phyloP scores from a whole-genome alignment of 441 rosid species.

The Arabidopsis lyrata region DNA sequence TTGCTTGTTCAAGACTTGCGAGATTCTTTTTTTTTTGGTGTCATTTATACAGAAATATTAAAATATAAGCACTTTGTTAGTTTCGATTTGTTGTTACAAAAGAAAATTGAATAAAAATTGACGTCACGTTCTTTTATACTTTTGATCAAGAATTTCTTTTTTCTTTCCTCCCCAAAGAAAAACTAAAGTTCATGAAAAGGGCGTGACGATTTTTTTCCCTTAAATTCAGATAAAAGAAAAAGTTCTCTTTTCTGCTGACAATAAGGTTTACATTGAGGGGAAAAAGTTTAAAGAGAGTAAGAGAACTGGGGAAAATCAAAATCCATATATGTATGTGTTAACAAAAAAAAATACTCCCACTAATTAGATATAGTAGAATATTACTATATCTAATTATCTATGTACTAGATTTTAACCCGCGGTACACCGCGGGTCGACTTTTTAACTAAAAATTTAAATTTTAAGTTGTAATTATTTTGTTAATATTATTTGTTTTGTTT shows the following conservation, averaged over 20 bases:
- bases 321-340: neutral
- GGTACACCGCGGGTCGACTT: too few relatives aligned
- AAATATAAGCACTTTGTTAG: slow-evolving; percentile 33
- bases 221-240: slow-evolving; percentile 11
- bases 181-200: slow-evolving; percentile 19
- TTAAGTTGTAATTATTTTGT: too few relatives aligned
- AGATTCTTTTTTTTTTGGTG: slow-evolving; percentile 10
- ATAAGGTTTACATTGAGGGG: slow-evolving; percentile 14
- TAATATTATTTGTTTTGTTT: too few relatives aligned
- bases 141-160: slow-evolving; percentile 5
- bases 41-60: slow-evolving; percentile 8
- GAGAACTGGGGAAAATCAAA: neutral
- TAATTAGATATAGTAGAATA: too few relatives aligned
- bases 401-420: too few relatives aligned
- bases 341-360: too few relatives aligned
- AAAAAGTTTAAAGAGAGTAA: neutral
- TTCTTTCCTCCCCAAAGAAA: neutral
- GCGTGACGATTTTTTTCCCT: slow-evolving; percentile 12
- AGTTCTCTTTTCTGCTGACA: slow-evolving; percentile 15
- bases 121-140: slow-evolving; percentile 26
- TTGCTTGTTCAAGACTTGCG: slow-evolving; percentile 39
- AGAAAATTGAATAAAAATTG: slow-evolving; percentile 27
- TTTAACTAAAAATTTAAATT: too few relatives aligned
- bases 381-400: too few relatives aligned
- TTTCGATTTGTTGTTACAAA: slow-evolving; percentile 27